Percentiles rank a stretch among this genome's conserved stretches.
phyloP scores from a whole-genome alignment of 2,329 filamentous ascomycete species.

The Fusarium dimerum region DNA sequence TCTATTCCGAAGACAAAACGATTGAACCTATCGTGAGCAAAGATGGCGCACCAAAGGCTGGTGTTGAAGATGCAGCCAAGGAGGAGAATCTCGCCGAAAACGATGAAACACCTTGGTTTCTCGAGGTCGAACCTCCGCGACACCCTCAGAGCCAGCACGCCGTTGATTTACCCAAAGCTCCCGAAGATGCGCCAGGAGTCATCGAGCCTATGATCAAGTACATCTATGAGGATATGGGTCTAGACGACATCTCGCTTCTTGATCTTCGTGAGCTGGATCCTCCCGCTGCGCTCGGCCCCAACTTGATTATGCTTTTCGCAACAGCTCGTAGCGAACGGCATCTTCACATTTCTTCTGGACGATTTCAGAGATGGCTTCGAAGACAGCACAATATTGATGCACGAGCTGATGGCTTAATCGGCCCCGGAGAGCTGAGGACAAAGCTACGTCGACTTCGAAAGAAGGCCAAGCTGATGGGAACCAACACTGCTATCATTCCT shows the following conservation, averaged over 20 bases:
- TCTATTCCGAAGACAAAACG: conserved; percentile 22
- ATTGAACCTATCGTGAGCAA: conserved; percentile 18
- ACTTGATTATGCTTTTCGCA: conserved; percentile 89
- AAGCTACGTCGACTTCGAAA: conserved; percentile 80
- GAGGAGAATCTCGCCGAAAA: conserved; percentile 35
- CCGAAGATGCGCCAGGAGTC: conserved; percentile 69
- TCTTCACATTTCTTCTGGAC: conserved; percentile 85
- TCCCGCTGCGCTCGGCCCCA: conserved; percentile 81
- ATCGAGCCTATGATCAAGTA: conserved; percentile 74
- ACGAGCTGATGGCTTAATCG: conserved; percentile 83
- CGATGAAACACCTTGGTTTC: conserved; percentile 74
- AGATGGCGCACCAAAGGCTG: conserved; percentile 5
- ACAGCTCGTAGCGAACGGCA: conserved; percentile 92
- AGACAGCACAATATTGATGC: conserved; percentile 71
- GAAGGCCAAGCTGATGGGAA: conserved; percentile 78
- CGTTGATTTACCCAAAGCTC: conserved; percentile 54
- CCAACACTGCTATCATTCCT: conserved; percentile 63
- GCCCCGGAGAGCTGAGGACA: conserved; percentile 86
- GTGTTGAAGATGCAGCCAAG: conserved; percentile 15
- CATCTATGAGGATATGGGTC: conserved; percentile 78
- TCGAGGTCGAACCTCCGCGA: conserved; percentile 67
- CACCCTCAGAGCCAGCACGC: conserved; percentile 51
- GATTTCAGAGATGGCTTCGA: conserved; percentile 84
- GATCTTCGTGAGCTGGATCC: conserved; percentile 85
- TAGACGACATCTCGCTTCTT: conserved; percentile 78